Base-by-base conservation (phyloP, 169 alveolate genomes). In the Eimeria brunetti region DNA sequence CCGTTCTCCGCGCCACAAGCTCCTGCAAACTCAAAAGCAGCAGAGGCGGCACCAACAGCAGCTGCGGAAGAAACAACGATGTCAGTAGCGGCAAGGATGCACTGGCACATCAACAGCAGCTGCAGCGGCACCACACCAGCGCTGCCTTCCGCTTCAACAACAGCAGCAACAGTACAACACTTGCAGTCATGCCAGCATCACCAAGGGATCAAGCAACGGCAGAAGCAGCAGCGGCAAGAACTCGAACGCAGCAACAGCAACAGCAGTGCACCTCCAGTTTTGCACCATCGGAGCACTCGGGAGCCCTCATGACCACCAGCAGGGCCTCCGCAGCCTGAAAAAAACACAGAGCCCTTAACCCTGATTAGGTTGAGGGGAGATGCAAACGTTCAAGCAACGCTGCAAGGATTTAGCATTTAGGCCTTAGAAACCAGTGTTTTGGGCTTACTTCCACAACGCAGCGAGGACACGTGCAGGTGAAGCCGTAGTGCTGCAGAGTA, bases 401-500 rank as follows among this genome's bases (percentile, higher is more conserved):
- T 4, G 56, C 3, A 36, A 46, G n/a, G 41, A 30, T 80, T 27
- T n/a, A 24, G 60, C 1, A 4, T 38, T 76, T 4, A 38, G 24
- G 11, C 20, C 24, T 49, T 49, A 80, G 69, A 69, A 33, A 8
- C 56, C 2, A 83, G 53, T 5, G 33, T 49, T 67, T 20, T 18
- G 11, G 73, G 41, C 44, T 76, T 71, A 91, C 95, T 89, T 91
- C 95, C 38, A 91, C 95, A 22, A 53, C 62, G 86, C 95, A 91
- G 22, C 95, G 90, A 30, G 73, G 85, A 30, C 95, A 91, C 44
- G 73, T 60, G 86, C 95, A 91, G 9, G 95, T 56, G 91, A 91
- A 91, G 67, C 56, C 78, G 85, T 91, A 91, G 58, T 75, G 71
- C 95, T 91, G 95, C 95, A 58, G 11, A 33, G 12, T 76, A 30